Percentiles rank a stretch among this genome's conserved stretches.
Evolutionary conservation across 73 alveolate species (phyloP).

Genomic region (Tetrahymena malaccensis): DNA sequence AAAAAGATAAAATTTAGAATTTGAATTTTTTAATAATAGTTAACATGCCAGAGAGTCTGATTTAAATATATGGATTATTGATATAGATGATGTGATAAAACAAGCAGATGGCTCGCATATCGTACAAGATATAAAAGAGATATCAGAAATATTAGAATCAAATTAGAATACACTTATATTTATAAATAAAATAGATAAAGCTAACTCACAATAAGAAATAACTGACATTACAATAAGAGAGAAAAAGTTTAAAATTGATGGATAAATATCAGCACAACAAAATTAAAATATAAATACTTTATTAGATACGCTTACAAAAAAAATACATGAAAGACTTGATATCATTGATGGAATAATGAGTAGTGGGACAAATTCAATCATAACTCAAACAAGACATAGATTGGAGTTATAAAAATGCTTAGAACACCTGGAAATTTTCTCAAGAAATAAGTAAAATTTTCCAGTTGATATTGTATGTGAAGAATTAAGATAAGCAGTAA

Average conservation of each 20-base stretch:
- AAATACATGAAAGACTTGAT: not conserved
- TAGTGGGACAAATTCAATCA: not conserved
- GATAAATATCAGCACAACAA: not conserved
- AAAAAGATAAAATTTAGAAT: too few relatives aligned
- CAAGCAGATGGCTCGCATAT: not conserved
- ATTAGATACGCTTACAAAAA: not conserved
- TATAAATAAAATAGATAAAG: not conserved
- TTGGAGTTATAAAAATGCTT: slow-evolving; percentile 13
- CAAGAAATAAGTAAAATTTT: slow-evolving; percentile 5
- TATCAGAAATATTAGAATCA: not conserved
- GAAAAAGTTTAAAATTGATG: not conserved
- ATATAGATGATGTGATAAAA: not conserved
- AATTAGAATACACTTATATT: not conserved
- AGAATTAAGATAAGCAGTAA: slow-evolving; percentile 35
- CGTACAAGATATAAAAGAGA: not conserved
- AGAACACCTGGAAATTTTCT: slow-evolving; percentile 1
- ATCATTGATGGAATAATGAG: not conserved
- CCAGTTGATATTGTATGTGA: slow-evolving; percentile 36
- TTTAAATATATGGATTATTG: not conserved
- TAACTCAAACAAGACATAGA: slow-evolving; percentile 26
- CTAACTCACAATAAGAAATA: not conserved
- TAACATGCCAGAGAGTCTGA: not conserved
- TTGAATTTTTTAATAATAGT: not conserved
- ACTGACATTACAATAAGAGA: not conserved
- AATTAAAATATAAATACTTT: not conserved